phyloP scores from a whole-genome alignment of 1,139 yeast species.

The Kodamaea sp. region DNA sequence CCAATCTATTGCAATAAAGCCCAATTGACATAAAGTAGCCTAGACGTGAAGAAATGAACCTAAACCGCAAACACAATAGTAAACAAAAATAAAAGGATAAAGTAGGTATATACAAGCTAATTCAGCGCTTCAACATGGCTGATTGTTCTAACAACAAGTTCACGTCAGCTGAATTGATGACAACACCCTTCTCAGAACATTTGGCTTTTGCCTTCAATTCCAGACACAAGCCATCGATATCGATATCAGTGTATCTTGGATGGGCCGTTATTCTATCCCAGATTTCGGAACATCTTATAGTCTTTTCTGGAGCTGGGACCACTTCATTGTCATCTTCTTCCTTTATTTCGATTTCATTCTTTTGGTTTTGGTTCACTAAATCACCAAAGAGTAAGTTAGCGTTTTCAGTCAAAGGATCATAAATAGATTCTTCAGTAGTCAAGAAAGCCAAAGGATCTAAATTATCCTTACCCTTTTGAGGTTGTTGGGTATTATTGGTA shows the following conservation, averaged over 20 bases:
- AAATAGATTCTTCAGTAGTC: conserved; percentile 63
- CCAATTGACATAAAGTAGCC: too few relatives aligned
- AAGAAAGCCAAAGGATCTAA: conserved; percentile 36
- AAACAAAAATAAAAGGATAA: background rate
- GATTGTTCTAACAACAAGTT: conserved; percentile 53
- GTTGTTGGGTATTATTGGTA: background rate
- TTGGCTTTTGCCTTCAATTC: conserved; percentile 93
- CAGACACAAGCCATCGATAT: conserved; percentile 85
- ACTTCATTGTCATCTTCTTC: conserved; percentile 33
- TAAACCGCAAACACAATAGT: too few relatives aligned
- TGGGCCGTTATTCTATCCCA: conserved; percentile 96
- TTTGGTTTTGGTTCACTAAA: conserved; percentile 23
- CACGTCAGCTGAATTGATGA: conserved; percentile 75
- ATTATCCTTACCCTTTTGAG: conserved; percentile 13
- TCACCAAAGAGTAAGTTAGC: conserved; percentile 37
- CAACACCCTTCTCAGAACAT: conserved; percentile 90
- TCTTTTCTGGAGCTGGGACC: conserved; percentile 52
- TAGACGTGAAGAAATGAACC: too few relatives aligned
- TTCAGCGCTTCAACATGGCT: conserved; percentile 19
- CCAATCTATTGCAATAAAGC: too few relatives aligned
- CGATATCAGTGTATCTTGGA: conserved; percentile 89
- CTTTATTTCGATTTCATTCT: conserved; percentile 2
- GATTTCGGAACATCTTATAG: conserved; percentile 78
- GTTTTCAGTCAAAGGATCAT: conserved; percentile 52
- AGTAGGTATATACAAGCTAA: background rate